Percentiles rank a stretch among this genome's conserved stretches.
These are phyloP conservation scores for Arthrobotrys megalospora DNA, from an alignment of 2,329 filamentous ascomycete genomes.

Conservation along the genomic window DNA sequence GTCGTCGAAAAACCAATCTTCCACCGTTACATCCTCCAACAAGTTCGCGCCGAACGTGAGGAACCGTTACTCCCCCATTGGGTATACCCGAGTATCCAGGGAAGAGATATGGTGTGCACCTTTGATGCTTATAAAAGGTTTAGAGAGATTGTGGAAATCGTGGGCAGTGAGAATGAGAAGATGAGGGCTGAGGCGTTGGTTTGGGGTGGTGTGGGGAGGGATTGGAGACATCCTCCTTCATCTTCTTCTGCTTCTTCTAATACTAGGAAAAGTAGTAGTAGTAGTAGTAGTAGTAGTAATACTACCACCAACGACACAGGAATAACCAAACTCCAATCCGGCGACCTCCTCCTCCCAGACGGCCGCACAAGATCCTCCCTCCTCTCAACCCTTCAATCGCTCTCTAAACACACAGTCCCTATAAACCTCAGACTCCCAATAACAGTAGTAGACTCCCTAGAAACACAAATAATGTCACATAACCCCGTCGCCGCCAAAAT, in stretches of 20 bases:
- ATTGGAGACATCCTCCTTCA: constrained; percentile 67
- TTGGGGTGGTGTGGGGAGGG: constrained; percentile 70
- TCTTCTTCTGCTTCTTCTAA: constrained; percentile 5
- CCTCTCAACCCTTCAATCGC: constrained; percentile 65
- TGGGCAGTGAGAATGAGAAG: constrained; percentile 76
- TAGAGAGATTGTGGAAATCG: constrained; percentile 76
- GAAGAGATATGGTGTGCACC: constrained; percentile 76
- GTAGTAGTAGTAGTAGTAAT: not conserved
- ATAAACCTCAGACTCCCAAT: constrained; percentile 73
- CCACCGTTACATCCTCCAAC: constrained; percentile 75
- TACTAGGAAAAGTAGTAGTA: not conserved
- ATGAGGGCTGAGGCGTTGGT: constrained; percentile 73
- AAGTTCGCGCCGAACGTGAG: constrained; percentile 76
- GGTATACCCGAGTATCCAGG: constrained; percentile 75
- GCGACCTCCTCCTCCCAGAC: constrained; percentile 24
- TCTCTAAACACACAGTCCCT: constrained; percentile 68
- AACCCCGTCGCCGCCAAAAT: constrained; percentile 69
- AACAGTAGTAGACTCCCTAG: constrained; percentile 71
- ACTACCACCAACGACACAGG: not conserved
- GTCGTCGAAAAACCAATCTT: constrained; percentile 67
- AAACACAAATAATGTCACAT: constrained; percentile 69
- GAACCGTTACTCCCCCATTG: constrained; percentile 75
- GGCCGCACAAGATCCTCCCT: constrained; percentile 59
- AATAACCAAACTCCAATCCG: not conserved
- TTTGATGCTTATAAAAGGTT: constrained; percentile 77